These are phyloP conservation scores for Wickerhamiella azyma DNA, from an alignment of 805 yeast species.

Conservation along the genomic window DNA sequence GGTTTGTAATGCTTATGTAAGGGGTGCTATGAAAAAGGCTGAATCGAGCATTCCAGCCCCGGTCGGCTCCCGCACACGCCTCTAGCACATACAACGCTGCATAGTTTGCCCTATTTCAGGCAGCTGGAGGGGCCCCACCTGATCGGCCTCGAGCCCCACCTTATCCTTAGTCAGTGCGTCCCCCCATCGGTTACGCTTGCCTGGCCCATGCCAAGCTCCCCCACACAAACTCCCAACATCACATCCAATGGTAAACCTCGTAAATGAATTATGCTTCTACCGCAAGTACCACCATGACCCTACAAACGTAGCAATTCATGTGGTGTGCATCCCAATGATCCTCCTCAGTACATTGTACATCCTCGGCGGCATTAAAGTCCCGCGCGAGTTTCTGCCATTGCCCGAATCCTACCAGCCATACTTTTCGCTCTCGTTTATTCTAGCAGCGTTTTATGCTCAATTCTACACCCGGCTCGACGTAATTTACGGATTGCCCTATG, in stretches of 20 bases:
- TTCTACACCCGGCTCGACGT: conserved; percentile 51
- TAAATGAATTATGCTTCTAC: conserved; percentile 49
- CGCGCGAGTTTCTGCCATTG: conserved; percentile 9
- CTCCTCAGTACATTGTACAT: conserved; percentile 40
- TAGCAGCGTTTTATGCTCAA: conserved; percentile 35
- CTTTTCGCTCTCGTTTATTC: conserved; percentile 35
- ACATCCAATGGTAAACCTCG: conserved; percentile 18
- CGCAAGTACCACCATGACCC: conserved; percentile 32
- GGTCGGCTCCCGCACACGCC: no score
- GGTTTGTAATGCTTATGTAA: background rate
- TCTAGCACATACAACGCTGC: no score
- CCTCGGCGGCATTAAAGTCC: conserved; percentile 22
- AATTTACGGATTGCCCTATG: conserved; percentile 34
- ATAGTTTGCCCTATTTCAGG: no score
- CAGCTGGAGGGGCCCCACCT: no score
- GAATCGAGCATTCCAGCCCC: no score
- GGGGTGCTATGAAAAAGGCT: no score
- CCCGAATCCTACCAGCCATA: conserved; percentile 15
- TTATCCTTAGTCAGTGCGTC: no score
- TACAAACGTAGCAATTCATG: conserved; percentile 61
- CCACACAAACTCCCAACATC: background rate
- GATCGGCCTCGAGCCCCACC: no score
- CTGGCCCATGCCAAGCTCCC: background rate
- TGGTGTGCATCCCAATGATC: conserved; percentile 68
- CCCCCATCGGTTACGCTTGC: background rate